phyloP scores from a whole-genome alignment of 768 basidiomycete genomes.

The Trichaptum fuscoviolaceum region DNA sequence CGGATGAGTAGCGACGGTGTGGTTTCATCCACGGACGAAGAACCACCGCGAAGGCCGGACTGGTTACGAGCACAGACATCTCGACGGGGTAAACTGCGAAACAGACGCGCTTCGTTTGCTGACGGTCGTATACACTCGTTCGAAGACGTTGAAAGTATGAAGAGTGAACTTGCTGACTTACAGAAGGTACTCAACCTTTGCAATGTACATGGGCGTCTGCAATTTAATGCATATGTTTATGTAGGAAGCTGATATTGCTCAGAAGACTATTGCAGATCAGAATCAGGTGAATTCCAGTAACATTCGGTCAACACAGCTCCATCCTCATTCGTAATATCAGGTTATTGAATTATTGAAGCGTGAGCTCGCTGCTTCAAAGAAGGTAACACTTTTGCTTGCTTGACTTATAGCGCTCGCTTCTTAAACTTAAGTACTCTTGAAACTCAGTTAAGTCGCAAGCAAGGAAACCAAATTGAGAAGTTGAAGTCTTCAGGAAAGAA shows the following conservation, averaged over 20 bases:
- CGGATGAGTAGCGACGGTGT: neutral
- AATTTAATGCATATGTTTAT: neutral
- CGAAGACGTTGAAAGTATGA: neutral
- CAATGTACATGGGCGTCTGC: neutral
- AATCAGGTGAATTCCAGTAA: neutral
- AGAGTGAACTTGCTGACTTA: neutral
- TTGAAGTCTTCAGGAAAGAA: constrained; percentile 44
- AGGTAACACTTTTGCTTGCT: constrained; percentile 30
- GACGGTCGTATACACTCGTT: neutral
- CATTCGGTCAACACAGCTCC: neutral
- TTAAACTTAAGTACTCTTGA: constrained; percentile 6
- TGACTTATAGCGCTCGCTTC: neutral
- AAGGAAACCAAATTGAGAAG: constrained; percentile 38
- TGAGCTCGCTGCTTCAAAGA: constrained; percentile 32
- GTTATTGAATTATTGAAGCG: constrained; percentile 20
- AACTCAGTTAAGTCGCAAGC: constrained; percentile 39
- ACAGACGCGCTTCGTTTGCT: neutral
- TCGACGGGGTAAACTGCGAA: neutral
- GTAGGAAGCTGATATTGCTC: neutral
- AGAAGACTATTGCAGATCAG: neutral
- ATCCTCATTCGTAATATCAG: neutral
- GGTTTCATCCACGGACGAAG: neutral
- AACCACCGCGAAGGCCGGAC: neutral
- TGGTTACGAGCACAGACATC: neutral
- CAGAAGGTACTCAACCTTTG: neutral